Evolutionary conservation across 1,139 yeast genomes (phyloP).

Genomic region (Saccharomyces hybrid): DNA sequence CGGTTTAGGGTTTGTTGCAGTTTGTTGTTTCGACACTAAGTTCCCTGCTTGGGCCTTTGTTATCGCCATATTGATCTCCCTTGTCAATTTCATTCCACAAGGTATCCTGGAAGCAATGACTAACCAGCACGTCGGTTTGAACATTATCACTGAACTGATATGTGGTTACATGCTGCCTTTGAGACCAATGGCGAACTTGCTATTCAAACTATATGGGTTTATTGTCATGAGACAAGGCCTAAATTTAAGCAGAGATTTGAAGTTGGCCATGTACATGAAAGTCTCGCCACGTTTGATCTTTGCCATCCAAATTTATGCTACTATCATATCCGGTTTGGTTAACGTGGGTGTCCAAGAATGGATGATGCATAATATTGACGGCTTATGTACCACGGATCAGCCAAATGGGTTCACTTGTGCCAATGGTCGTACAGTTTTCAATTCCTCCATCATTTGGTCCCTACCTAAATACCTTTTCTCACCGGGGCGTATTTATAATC

Average conservation of each 20-base stretch:
- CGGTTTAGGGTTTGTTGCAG: slow-evolving; percentile 34
- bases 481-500: slow-evolving; percentile 38
- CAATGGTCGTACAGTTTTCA: slow-evolving; percentile 35
- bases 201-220: slow-evolving; percentile 36
- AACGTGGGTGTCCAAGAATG: slow-evolving; percentile 35
- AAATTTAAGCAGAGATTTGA: slow-evolving; percentile 46
- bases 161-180: slow-evolving; percentile 35
- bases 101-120: slow-evolving; percentile 37
- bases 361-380: slow-evolving; percentile 33
- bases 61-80: slow-evolving; percentile 32
- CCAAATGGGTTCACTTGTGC: slow-evolving; percentile 37
- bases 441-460: slow-evolving; percentile 48
- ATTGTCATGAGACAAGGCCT: slow-evolving; percentile 51
- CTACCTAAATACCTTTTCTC: slow-evolving; percentile 39
- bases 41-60: slow-evolving; percentile 37
- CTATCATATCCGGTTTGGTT: slow-evolving; percentile 35
- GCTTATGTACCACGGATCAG: slow-evolving; percentile 39
- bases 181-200: slow-evolving; percentile 34
- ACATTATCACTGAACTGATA: slow-evolving; percentile 34
- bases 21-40: slow-evolving; percentile 30
- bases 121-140: slow-evolving; percentile 38
- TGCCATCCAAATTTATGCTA: slow-evolving; percentile 41
- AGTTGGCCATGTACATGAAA: slow-evolving; percentile 50
- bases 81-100: slow-evolving; percentile 35
- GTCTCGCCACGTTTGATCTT: slow-evolving; percentile 42